Percentiles rank a stretch among this genome's conserved stretches.
These are phyloP conservation scores for Beverwykella pulmonaria DNA, from an alignment of 495 filamentous ascomycete species.

Conservation along the genomic window DNA sequence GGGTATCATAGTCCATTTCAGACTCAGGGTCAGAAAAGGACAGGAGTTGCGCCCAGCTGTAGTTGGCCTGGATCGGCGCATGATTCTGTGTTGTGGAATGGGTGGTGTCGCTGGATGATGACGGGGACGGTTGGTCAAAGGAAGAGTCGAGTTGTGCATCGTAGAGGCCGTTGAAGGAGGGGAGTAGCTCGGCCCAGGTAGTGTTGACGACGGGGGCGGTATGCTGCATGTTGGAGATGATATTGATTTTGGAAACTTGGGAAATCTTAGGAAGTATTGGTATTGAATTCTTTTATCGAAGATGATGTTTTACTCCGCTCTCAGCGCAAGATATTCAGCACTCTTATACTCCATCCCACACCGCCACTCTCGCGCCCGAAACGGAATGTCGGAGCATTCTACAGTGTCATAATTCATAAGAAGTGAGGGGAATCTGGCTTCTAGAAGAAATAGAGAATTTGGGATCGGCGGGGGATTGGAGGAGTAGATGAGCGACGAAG, in stretches of 20 bases:
- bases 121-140: neutral
- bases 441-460: neutral
- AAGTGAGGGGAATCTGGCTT: neutral
- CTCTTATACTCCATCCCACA: neutral
- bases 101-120: neutral
- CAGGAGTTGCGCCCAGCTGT: conserved; percentile 1
- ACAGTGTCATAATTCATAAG: neutral
- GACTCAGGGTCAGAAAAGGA: too few relatives aligned
- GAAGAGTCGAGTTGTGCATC: neutral
- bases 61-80: neutral
- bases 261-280: neutral
- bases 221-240: neutral
- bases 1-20: neutral
- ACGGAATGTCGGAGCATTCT: neutral
- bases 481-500: neutral
- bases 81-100: neutral
- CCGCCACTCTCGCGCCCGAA: neutral
- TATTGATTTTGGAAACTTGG: neutral
- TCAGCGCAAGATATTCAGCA: too few relatives aligned
- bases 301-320: too few relatives aligned
- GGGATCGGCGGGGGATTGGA: neutral
- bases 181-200: neutral
- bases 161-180: conserved; percentile 1
- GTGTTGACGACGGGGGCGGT: neutral
- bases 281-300: too few relatives aligned